phyloP scores from a whole-genome alignment of 495 filamentous ascomycete genomes.

The Apodospora peruviana region DNA sequence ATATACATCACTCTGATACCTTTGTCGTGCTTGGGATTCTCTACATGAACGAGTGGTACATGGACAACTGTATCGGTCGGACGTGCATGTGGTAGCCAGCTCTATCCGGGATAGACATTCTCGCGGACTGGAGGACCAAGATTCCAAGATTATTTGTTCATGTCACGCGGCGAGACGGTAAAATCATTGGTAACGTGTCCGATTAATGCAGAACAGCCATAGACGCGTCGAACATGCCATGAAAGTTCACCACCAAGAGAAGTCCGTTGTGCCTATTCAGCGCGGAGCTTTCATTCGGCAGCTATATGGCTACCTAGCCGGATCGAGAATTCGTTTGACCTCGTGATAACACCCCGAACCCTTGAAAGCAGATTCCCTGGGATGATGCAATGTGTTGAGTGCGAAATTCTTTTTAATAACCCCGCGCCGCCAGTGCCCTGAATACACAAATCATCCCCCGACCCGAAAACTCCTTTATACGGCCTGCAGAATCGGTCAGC shows the following conservation, averaged over 20 bases:
- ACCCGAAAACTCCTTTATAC: constrained; percentile 20
- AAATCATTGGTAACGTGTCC: neutral
- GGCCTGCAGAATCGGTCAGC: constrained; percentile 21
- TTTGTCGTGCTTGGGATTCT: too few relatives aligned
- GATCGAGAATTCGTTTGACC: constrained; percentile 29
- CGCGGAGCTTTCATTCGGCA: constrained; percentile 31
- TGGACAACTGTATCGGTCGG: too few relatives aligned
- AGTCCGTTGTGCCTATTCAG: constrained; percentile 20
- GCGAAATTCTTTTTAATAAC: constrained; percentile 26
- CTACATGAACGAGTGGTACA: too few relatives aligned
- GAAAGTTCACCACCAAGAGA: constrained; percentile 1
- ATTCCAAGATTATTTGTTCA: neutral
- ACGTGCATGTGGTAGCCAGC: neutral
- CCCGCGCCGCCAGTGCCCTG: constrained; percentile 29
- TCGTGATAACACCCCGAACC: constrained; percentile 32
- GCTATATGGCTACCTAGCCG: constrained; percentile 29
- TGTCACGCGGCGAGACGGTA: neutral
- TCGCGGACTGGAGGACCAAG: neutral
- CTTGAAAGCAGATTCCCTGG: constrained; percentile 30
- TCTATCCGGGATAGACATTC: neutral
- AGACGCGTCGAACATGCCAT: neutral
- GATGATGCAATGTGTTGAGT: constrained; percentile 32
- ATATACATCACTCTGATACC: too few relatives aligned
- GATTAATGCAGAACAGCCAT: constrained; percentile 1
- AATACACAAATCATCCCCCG: constrained; percentile 25